Conservation (phyloP, 2,329 filamentous ascomycete genomes). For the Pyrenochaeta sp. region DNA sequence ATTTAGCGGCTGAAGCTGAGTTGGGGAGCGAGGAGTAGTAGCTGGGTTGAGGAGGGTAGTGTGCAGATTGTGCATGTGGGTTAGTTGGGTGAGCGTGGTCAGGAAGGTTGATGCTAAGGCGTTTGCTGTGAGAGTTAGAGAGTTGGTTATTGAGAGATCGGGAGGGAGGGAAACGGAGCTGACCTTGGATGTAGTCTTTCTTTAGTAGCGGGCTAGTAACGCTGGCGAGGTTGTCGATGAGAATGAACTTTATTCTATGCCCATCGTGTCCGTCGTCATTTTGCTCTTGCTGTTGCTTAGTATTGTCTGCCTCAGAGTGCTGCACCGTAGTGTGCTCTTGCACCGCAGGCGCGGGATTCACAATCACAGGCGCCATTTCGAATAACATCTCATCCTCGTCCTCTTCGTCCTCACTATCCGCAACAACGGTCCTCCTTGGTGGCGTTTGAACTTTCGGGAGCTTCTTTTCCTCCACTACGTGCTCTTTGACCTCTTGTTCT, state of each 20-base stretch:
- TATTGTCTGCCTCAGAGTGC: not conserved
- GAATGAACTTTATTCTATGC: conserved; percentile 37
- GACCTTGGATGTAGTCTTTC: conserved; percentile 49
- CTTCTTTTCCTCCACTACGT: conserved; percentile 12
- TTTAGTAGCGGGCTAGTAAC: conserved; percentile 50
- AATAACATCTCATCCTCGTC: conserved; percentile 53
- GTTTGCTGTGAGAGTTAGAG: conserved; percentile 42
- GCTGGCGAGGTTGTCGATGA: conserved; percentile 53
- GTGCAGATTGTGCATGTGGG: conserved; percentile 47
- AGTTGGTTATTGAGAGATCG: conserved; percentile 23
- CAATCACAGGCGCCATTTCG: conserved; percentile 20
- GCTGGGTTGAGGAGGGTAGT: conserved; percentile 52
- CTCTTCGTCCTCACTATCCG: conserved; percentile 48
- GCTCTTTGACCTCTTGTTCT: conserved; percentile 34
- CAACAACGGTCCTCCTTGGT: conserved; percentile 35
- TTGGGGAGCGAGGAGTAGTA: conserved; percentile 17
- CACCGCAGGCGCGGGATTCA: not conserved
- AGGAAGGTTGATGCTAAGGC: conserved; percentile 53
- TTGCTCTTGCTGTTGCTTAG: not conserved
- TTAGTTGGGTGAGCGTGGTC: conserved; percentile 51
- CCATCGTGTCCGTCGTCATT: not conserved
- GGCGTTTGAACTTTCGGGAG: not conserved
- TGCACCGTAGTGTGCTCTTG: not conserved
- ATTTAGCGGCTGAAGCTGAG: conserved; percentile 3
- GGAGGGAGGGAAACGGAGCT: conserved; percentile 13